Evolutionary conservation across 2,329 filamentous ascomycete genomes (phyloP), one percentile per base, ranked within the genome.

Genomic region (Pseudogymnoascus sp.): DNA sequence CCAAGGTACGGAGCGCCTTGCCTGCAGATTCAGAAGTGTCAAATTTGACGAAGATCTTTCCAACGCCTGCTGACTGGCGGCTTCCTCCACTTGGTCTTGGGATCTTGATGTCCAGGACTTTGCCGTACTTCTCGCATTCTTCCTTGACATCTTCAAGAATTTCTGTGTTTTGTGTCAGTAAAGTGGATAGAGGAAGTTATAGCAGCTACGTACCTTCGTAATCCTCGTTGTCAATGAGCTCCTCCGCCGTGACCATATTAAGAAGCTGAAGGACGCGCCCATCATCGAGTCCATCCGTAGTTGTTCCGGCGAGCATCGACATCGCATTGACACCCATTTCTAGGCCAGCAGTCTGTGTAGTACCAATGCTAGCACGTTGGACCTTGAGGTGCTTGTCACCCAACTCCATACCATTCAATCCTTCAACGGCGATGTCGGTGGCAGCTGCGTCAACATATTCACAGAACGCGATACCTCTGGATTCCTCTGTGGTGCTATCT

Each of bases 301-400:
- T 91, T 19, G 95, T 96, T 65, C 93, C 93, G 39, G 95, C 95
- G 71, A 99, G 90, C 85, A 97, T 92, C 61, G 93, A 96, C 87
- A 99, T 98, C 67, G 95, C 95, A 70, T 95, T 96, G 67, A 99
- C 93, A 63, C 93, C 92, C 83, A 97, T 96, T 73, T 99, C 95
- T 43, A 96, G 84, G 67, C 92, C 92, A 57, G 90, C 83, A 21
- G 92, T 92, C 75, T 99, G 95, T n/a, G 92, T 93, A 66, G 92
- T 88, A 70, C 95, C 95, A 68, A 97, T 90, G 76, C 93, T 96
- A 31, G 95, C 96, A 73, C 93, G 91, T 69, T 85, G 82, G 37
- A 97, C 92, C 78, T 89, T 93, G 63, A 99, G 83, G 71, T 88
- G 86, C 71, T 89, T 89, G 67, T 96, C 93, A 43, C 91, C 93